Evolutionary conservation across 169 alveolate species (phyloP).

Genomic region (Cryptosporidium meleagridis): DNA sequence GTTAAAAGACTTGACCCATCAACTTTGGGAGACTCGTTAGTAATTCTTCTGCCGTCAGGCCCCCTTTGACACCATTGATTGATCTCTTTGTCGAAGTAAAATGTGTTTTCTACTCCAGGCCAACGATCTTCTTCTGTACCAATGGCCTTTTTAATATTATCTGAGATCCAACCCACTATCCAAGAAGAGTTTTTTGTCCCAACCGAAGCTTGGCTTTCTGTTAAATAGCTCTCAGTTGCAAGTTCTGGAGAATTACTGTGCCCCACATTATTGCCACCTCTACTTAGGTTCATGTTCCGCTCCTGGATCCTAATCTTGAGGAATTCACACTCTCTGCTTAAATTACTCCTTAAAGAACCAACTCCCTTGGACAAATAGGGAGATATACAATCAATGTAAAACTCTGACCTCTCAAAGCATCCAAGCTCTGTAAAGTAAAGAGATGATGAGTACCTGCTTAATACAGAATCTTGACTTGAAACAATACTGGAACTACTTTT

Average conservation of each 20-base stretch:
- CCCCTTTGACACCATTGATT: constrained; percentile 78
- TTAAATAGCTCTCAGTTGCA: background rate
- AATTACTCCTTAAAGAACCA: background rate
- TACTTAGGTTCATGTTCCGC: background rate
- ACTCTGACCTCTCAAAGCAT: constrained; percentile 28
- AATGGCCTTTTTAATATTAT: constrained; percentile 75
- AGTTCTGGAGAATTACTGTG: background rate
- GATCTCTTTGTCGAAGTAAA: constrained; percentile 74
- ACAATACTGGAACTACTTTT: background rate
- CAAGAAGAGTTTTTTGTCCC: constrained; percentile 45
- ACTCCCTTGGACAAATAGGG: background rate
- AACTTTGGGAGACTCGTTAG: background rate
- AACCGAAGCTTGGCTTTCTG: background rate
- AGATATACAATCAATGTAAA: constrained; percentile 17
- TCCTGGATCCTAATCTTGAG: constrained; percentile 25
- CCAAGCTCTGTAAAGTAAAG: constrained; percentile 49
- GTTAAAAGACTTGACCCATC: background rate
- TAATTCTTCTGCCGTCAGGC: constrained; percentile 32
- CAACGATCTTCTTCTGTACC: constrained; percentile 76
- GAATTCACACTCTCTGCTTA: constrained; percentile 18
- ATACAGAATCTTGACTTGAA: background rate
- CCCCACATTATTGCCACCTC: background rate
- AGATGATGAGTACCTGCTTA: constrained; percentile 20
- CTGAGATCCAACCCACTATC: constrained; percentile 74
- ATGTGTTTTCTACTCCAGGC: constrained; percentile 79